Evolutionary conservation across 148 eudicot genomes (phyloP), one percentile per base, ranked within the genome.

Genomic region (Rhododendron molle): DNA sequence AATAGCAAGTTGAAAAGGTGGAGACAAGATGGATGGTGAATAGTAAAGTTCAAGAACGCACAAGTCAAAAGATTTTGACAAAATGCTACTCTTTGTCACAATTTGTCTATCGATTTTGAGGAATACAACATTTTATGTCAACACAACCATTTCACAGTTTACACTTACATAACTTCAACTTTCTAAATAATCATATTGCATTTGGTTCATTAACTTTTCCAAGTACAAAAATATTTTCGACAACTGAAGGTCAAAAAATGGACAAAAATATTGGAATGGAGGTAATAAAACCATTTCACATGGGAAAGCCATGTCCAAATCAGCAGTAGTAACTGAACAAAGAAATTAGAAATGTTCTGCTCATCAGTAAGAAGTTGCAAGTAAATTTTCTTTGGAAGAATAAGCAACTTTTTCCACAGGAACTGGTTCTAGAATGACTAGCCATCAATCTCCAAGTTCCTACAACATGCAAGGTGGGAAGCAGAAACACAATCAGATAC

Each of bases 1-100:
- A 85, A 97, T 93, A 9, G 94, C 93, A 76, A 97, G 93, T 98
- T 97, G 88, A 88, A 86, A 83, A 76, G 21, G 80, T 52, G 72
- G 83, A 69, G 67, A 36, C 47, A 85, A 78, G 85, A 36, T 18
- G 20, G 40, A 76, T 43, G 26, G 79, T 26, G 58, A 74, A 83
- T 72, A 13, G 20, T 28, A 23, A 69, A 65, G 36, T 80, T 54
- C 83, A 79, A 49, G 30, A 76, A 80, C 36, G 69, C 10, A 60
- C 23, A 36, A 73, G 54, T 34, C 44, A 44, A 5, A 30, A 72
- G 7, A 76, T 49, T 20, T 20, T 76, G 47, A 28, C 83, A 32
- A 32, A 30, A 34, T n/a, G 16, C 82, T 30, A 69, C 36, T 69
- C 14, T 32, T 32, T 69, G 16, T 28, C 18, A 28, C 74, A 69